Evolutionary conservation across 2,329 filamentous ascomycete species (phyloP).

Genomic region (Colletotrichum sp.): DNA sequence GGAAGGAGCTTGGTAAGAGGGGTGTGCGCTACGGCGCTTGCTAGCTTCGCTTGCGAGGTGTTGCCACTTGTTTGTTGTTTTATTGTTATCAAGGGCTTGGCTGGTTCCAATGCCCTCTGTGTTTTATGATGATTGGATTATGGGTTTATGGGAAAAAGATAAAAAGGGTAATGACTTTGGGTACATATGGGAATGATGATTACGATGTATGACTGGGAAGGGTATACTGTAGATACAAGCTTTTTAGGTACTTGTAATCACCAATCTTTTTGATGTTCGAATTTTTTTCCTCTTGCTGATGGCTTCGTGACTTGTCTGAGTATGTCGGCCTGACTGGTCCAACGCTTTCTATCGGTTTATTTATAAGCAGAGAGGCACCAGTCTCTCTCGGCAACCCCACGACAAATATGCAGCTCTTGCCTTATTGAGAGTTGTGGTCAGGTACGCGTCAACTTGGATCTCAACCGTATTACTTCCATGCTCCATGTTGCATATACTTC

Average conservation of each 20-base stretch:
- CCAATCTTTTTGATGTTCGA: neutral
- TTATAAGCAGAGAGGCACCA: too few relatives aligned
- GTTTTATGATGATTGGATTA: neutral
- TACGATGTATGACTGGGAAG: conserved; percentile 5
- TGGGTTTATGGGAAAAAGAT: neutral
- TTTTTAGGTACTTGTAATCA: conserved; percentile 13
- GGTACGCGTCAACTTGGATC: too few relatives aligned
- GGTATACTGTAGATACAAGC: neutral
- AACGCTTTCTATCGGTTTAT: too few relatives aligned
- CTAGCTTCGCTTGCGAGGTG: too few relatives aligned
- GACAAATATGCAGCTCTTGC: too few relatives aligned
- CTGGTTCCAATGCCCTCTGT: conserved; percentile 3
- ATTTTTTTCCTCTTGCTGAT: neutral
- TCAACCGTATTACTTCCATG: rapidly evolving
- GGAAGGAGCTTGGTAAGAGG: conserved; percentile 73
- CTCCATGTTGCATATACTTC: too few relatives aligned
- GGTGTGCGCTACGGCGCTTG: conserved; percentile 44
- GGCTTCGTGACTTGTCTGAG: neutral
- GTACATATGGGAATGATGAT: neutral
- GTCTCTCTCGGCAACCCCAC: too few relatives aligned
- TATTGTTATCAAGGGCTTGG: neutral
- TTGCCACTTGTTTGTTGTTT: too few relatives aligned
- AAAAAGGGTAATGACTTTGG: neutral
- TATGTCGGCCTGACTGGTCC: too few relatives aligned
- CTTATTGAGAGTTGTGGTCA: too few relatives aligned